Evolutionary conservation across 768 basidiomycete genomes (phyloP), one percentile per base, ranked within the genome.

Genomic region (Collybia sp.): DNA sequence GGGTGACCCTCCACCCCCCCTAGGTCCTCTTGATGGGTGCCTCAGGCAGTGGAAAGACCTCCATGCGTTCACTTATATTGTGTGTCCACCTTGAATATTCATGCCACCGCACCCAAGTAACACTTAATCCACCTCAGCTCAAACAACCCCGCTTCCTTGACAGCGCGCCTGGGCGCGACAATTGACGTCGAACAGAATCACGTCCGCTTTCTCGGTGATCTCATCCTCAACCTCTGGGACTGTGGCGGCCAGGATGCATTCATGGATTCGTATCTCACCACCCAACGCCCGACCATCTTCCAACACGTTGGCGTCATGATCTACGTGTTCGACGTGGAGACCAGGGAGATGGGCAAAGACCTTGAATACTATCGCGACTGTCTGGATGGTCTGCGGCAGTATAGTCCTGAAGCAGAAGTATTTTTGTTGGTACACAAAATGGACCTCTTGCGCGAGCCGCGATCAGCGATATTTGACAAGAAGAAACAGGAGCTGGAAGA

Each of bases 61-160:
- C 95, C 5, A 99, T 99, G 96, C 82, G 96, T 44, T 94, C 93
- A 19, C 86, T 99, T 65, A 98, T 99, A 61, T 99, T 99, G 93
- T 94, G 69, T 71, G 90, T 70, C 42, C 38, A 44, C 49, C 38
- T 43, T 42, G 33, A 37, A 36, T 46, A 41, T 32, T 46, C 37
- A 31, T 35, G 17, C 19, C 15, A 42, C 45, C 31, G 10, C 35
- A 18, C 17, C 35, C n/a, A 3, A 37, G 35, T 35, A n/a, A 41
- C 30, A 31, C 12, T 43, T 44, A 17, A 54, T 40, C 35, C 31
- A 25, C 33, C 34, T n/a, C 58, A 95, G 93, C 63, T 92, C 93
- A 36, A 95, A 95, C 62, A 92, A 95, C 58, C 89, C 92, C 19
- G 94, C 96, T 1, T 88, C 89, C 32, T 75, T 94, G 49, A 97